These are phyloP conservation scores for Termitomyces sp. DNA, from an alignment of 768 basidiomycete species.

Conservation along the genomic window DNA sequence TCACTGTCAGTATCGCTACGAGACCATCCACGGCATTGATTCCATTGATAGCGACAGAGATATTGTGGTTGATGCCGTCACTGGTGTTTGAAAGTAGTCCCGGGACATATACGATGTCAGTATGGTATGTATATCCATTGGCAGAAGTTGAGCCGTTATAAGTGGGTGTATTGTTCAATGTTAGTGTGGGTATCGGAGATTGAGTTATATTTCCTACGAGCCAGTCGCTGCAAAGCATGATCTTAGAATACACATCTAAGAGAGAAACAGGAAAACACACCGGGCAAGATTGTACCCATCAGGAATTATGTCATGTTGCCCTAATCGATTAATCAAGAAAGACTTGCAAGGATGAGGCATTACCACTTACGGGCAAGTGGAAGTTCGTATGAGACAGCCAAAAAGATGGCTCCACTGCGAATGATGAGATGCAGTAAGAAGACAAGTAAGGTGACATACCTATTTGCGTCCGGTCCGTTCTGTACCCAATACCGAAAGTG, in stretches of 20 bases:
- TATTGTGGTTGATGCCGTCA: conserved; percentile 62
- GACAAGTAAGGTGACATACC: conserved; percentile 27
- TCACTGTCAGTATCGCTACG: conserved; percentile 72
- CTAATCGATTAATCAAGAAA: conserved; percentile 21
- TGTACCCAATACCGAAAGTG: conserved; percentile 90
- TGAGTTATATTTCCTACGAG: conserved; percentile 79
- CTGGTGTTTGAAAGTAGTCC: conserved; percentile 70
- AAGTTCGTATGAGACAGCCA: conserved; percentile 71
- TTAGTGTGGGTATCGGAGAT: conserved; percentile 36
- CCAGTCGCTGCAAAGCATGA: conserved; percentile 52
- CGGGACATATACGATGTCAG: conserved; percentile 58
- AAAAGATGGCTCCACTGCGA: conserved; percentile 62
- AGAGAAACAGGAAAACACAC: conserved; percentile 23
- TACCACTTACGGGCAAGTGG: conserved; percentile 45
- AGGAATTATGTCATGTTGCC: conserved; percentile 61
- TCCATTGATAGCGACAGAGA: conserved; percentile 43
- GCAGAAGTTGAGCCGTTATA: conserved; percentile 60
- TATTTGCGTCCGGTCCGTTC: conserved; percentile 56
- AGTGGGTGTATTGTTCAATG: conserved; percentile 52
- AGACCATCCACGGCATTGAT: conserved; percentile 74
- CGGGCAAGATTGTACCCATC: conserved; percentile 83
- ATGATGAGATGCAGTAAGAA: not conserved
- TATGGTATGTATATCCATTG: conserved; percentile 69
- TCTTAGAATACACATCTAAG: not conserved
- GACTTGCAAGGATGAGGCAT: not conserved